Base-by-base conservation (phyloP, 148 eudicot species). In the Fagopyrum tataricum region DNA sequence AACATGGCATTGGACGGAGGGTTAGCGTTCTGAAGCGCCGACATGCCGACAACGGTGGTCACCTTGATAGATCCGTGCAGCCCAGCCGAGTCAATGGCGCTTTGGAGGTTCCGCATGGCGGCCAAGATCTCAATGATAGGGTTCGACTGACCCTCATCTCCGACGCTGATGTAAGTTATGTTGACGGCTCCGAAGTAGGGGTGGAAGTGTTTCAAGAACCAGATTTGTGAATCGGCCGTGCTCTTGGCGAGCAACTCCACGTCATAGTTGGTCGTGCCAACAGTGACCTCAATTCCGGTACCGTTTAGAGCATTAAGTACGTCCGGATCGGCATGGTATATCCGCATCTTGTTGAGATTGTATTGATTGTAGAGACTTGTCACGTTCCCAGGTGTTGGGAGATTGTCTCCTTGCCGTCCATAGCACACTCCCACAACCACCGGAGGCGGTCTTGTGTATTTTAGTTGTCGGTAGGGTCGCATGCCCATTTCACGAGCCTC, bases 241-340 rank as follows among this genome's bases (percentile, higher is more conserved):
- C 79, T 74, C 0, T 76, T 66, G 0, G 87, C 81, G 31, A 86
- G 67, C 1, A 6, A 21, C 8, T 70, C 82, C 21, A 82, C 71
- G 41, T 82, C 85, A 64, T 75, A 58, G 55, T 85, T 87, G 3
- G 66, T 64, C 1, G 78, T 73, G 18, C 94, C 91, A 10, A 87
- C 52, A 2, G 77, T 81, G 23, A 87, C 77, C 0, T 70, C 61
- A 21, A 87, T 84, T 7, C 79, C 73, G 72, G 86, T 81, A 7
- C 85, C 87, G 42, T 77, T 40, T 7, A 88, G 81, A 58, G 90
- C 92, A 15, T 81, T 77, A 2, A 89, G 88, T 5, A 84, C 81
- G 0, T 74, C 75, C 0, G 77, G 84, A 39, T 83, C 80, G 2
- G 89, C 90, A 49, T 87, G 80, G 70, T 74, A 89, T 43, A 89